phyloP scores from a whole-genome alignment of 441 rosid genomes.

The Gossypium schwendimanii region DNA sequence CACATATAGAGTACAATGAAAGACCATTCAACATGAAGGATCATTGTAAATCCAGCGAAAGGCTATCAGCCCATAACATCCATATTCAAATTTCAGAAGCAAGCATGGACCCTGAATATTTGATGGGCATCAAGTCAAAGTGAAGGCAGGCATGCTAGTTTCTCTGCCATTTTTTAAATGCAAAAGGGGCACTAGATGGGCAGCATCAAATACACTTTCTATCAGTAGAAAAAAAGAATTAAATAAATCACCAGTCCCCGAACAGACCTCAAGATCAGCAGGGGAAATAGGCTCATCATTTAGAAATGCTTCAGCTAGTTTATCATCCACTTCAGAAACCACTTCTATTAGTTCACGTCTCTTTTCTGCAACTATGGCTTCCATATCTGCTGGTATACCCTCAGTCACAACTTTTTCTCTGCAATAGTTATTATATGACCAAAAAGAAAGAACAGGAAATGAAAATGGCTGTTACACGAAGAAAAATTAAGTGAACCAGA shows the following conservation, averaged over 20 bases:
- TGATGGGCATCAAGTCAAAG: not conserved
- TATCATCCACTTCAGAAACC: slow-evolving; percentile 94
- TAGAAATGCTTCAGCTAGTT: slow-evolving; percentile 81
- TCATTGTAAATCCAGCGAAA: not conserved
- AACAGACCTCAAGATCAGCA: slow-evolving; percentile 71
- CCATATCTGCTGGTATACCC: slow-evolving; percentile 78
- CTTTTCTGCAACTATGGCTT: slow-evolving; percentile 65
- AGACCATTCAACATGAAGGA: not conserved
- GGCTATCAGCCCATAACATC: not conserved
- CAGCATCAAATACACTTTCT: not conserved
- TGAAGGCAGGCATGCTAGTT: not conserved
- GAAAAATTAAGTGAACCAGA: slow-evolving; percentile 3
- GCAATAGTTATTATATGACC: slow-evolving; percentile 22
- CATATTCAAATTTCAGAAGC: not conserved
- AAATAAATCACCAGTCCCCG: not conserved
- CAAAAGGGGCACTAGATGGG: not conserved
- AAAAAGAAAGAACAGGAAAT: not conserved
- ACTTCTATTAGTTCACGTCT: slow-evolving; percentile 74
- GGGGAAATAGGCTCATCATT: slow-evolving; percentile 76
- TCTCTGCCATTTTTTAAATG: not conserved
- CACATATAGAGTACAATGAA: not conserved
- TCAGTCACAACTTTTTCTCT: slow-evolving; percentile 71
- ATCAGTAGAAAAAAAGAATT: not conserved
- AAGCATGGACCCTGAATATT: not conserved
- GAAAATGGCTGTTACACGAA: not conserved